These are phyloP conservation scores for Ziziphus jujuba DNA, from an alignment of 306 rosid genomes.

Conservation along the genomic window DNA sequence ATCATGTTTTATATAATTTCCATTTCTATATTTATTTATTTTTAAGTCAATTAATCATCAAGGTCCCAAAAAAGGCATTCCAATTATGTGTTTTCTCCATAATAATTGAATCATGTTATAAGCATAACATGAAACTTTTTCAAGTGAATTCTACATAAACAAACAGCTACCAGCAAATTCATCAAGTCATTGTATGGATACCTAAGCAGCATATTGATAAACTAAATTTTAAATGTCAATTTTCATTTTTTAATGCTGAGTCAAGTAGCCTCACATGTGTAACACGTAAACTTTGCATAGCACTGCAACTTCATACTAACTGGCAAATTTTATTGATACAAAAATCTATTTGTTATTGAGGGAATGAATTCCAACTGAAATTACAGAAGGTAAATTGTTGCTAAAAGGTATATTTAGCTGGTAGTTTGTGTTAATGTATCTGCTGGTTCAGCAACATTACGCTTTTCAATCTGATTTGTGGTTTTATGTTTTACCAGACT, in stretches of 20 bases:
- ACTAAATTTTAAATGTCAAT: too few species aligned
- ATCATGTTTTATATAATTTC: too few species aligned
- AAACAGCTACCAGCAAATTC: too few species aligned
- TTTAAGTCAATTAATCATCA: too few species aligned
- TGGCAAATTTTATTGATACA: neutral
- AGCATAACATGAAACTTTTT: too few species aligned
- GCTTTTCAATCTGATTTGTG: constrained; percentile 6
- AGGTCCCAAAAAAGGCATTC: too few species aligned
- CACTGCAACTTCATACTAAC: neutral
- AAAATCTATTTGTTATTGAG: neutral
- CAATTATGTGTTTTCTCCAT: too few species aligned
- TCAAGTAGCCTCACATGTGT: neutral
- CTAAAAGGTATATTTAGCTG: neutral
- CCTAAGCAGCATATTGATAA: too few species aligned
- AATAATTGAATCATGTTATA: too few species aligned
- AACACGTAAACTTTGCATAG: neutral
- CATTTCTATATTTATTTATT: too few species aligned
- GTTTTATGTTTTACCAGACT: constrained; percentile 39
- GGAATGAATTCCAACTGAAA: neutral
- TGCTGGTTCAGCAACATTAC: constrained; percentile 4
- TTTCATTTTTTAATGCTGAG: neutral
- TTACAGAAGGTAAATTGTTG: neutral
- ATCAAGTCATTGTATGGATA: too few species aligned
- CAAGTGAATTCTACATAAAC: too few species aligned
- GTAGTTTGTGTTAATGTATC: neutral